A percentile compares a stretch with the other conserved stretches of the same genome.
Conservation (phyloP, 192 early-diverging fungal genomes). For the Umbelopsis sp. region DNA sequence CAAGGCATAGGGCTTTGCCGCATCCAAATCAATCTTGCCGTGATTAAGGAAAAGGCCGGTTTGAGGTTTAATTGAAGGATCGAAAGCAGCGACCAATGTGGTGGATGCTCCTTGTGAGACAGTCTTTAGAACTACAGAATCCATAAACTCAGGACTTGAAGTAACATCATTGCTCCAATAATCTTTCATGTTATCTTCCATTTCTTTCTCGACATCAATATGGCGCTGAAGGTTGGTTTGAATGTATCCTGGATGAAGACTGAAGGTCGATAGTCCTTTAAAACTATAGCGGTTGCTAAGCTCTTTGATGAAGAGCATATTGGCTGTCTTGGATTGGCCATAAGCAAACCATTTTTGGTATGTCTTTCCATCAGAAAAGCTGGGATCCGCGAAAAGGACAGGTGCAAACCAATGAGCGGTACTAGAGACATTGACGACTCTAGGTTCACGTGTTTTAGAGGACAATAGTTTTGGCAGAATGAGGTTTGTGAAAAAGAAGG, state of each 20-base stretch:
- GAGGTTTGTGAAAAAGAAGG: conserved; percentile 25
- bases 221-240: conserved; percentile 6
- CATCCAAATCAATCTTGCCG: not conserved
- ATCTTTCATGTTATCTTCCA: not conserved
- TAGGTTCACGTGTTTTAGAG: conserved; percentile 18
- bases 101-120: conserved; percentile 13
- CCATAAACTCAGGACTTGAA: not conserved
- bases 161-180: not conserved
- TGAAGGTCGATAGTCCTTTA: conserved; percentile 1
- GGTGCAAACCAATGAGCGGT: not conserved
- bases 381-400: conserved; percentile 11
- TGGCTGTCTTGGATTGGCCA: conserved; percentile 23
- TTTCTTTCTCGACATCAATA: not conserved
- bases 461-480: not conserved
- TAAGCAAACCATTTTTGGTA: conserved; percentile 15
- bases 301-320: conserved; percentile 16
- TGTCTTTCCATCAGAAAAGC: not conserved
- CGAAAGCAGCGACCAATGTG: not conserved
- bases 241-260: conserved; percentile 21
- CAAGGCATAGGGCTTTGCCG: not conserved
- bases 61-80: conserved; percentile 8
- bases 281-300: not conserved
- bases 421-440: conserved; percentile 20
- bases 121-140: not conserved
- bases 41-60: not conserved